These are phyloP conservation scores for Chenopodium quinoa DNA, from an alignment of 148 eudicot genomes.

Conservation along the genomic window DNA sequence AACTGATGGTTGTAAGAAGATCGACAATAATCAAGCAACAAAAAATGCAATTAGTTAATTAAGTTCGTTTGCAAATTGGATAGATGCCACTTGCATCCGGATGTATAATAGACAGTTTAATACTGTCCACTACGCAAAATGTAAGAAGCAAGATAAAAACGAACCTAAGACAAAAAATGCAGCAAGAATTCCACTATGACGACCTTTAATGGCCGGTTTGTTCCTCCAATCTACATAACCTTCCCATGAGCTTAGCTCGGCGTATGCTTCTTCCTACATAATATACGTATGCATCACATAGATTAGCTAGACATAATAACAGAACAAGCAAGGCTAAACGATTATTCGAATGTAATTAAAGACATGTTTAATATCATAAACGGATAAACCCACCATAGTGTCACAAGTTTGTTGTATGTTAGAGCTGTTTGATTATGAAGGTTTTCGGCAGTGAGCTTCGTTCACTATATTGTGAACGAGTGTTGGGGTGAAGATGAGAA, in stretches of 20 bases:
- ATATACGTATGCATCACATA: constrained; percentile 1
- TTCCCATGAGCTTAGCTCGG: constrained; percentile 39
- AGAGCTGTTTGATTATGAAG: constrained; percentile 3
- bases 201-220: constrained; percentile 55
- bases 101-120: neutral
- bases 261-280: constrained; percentile 43
- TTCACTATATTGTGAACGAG: constrained; percentile 1
- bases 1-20: constrained; percentile 33
- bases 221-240: constrained; percentile 70
- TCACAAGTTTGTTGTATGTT: neutral
- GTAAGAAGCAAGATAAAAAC: constrained; percentile 12
- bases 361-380: neutral
- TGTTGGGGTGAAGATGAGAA: constrained; percentile 17
- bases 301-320: neutral
- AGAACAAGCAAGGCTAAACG: neutral
- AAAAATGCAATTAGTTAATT: neutral
- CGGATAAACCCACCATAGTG: neutral
- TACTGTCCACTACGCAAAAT: neutral
- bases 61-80: neutral
- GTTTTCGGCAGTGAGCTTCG: neutral
- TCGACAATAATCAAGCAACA: neutral
- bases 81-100: neutral
- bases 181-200: constrained; percentile 68
- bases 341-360: neutral
- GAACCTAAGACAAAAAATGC: constrained; percentile 67